Evolutionary conservation across 306 rosid species (phyloP), one percentile per base, ranked within the genome.

Genomic region (Quercus dentata): DNA sequence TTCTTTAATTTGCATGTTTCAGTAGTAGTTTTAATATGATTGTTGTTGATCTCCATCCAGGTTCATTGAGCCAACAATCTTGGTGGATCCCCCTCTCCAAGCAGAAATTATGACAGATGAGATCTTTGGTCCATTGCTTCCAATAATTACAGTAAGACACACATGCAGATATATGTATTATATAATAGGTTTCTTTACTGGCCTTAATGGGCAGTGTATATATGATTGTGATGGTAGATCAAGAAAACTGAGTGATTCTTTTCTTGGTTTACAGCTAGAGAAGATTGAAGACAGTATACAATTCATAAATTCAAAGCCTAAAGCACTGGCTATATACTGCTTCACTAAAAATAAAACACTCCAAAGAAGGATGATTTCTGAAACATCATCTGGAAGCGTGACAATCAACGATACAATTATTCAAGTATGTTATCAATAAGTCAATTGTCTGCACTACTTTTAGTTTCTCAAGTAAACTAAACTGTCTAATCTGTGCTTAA

Each of bases 81-180:
- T 93, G 87, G 79, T 93, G 80, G 77, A 93, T 78, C 97, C 94
- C 10, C 97, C 97, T 12, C 84, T 79, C 41, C 89, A 91, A 11
- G 56, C 97, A 65, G 84, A 64, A 52, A 83, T 93, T 78, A 89
- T 93, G 97, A 30, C 86, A 19, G 94, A 93, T 0, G 97, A 93
- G 81, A 84, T 93, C 56, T 93, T 93, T 70, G 97, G 97, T 13
- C 97, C 97, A 70, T 63, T 93, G 57, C 97, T 93, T 76, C 97
- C 97, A 56, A 88, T 91, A 41, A 87, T 93, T 12, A 86, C 94
- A 1, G 97, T 91, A 68, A 83, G 92, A 81, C 59, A 46, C 5
- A 3, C 51, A 33, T 20, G 19, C 54, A 65, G 9, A 23, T 0
- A 38, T 12, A 19, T 14, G 69, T 35, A 38, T 7, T 41, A 7